These are phyloP conservation scores for Fusarium agapanthi DNA, from an alignment of 2,329 filamentous ascomycete genomes.

Conservation along the genomic window DNA sequence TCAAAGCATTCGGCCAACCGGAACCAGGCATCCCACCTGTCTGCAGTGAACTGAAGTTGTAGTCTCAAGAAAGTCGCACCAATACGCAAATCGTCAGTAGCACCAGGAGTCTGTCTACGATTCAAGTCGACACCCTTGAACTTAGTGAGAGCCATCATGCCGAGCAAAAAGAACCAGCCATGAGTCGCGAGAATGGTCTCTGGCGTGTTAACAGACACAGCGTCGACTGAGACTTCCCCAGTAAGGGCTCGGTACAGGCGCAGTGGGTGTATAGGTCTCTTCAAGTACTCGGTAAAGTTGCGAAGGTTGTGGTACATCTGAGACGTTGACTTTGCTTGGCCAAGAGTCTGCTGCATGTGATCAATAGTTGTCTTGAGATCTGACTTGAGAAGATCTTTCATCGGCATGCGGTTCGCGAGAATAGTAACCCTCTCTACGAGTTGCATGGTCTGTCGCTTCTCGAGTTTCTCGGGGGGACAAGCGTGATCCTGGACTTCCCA, in stretches of 20 bases:
- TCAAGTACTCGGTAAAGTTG: constrained; percentile 82
- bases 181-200: constrained; percentile 79
- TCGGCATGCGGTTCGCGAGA: constrained; percentile 82
- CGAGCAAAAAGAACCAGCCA: constrained; percentile 92
- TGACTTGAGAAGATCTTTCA: constrained; percentile 91
- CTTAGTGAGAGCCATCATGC: constrained; percentile 86
- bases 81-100: constrained; percentile 84
- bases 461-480: constrained; percentile 79
- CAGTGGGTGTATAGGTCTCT: constrained; percentile 83
- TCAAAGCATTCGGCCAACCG: constrained; percentile 87
- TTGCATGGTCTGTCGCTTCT: constrained; percentile 80
- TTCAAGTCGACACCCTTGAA: constrained; percentile 76
- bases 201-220: constrained; percentile 71
- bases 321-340: constrained; percentile 78
- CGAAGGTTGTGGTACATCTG: constrained; percentile 88
- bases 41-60: constrained; percentile 82
- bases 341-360: constrained; percentile 88
- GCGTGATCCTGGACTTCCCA: constrained; percentile 80
- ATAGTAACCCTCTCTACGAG: constrained; percentile 85
- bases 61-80: constrained; percentile 82
- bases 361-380: constrained; percentile 92
- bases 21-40: constrained; percentile 92
- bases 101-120: constrained; percentile 79
- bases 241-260: constrained; percentile 82
- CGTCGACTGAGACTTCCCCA: constrained; percentile 78